A percentile compares a stretch with the other conserved stretches of the same genome.
phyloP scores from a whole-genome alignment of 305 asterid species.

The Solanum hybrid region DNA sequence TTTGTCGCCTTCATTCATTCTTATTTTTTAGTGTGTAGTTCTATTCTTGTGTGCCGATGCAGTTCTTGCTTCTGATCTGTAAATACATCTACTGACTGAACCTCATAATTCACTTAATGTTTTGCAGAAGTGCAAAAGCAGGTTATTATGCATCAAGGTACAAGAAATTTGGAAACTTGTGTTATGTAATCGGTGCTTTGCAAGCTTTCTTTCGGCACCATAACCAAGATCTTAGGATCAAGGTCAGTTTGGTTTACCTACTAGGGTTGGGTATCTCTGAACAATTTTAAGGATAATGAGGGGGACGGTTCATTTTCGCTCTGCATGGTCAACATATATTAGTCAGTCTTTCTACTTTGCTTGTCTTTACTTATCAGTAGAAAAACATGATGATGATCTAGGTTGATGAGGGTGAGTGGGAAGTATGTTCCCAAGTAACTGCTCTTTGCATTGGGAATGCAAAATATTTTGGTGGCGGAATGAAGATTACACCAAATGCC shows the following conservation, averaged over 20 bases:
- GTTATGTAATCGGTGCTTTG: constrained; percentile 83
- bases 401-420: constrained; percentile 85
- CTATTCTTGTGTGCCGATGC: not conserved
- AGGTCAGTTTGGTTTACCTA: constrained; percentile 35
- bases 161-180: constrained; percentile 77
- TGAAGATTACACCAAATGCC: constrained; percentile 80
- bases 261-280: not conserved
- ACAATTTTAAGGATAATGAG: not conserved
- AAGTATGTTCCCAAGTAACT: constrained; percentile 65
- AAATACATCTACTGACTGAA: not conserved
- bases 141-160: constrained; percentile 81
- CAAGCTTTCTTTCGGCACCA: constrained; percentile 72
- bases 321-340: not conserved
- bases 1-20: not conserved
- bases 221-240: constrained; percentile 68
- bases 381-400: constrained; percentile 14
- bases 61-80: not conserved
- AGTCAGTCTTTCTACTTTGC: not conserved
- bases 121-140: constrained; percentile 82
- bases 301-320: not conserved
- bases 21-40: not conserved
- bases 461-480: constrained; percentile 83
- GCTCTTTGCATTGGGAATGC: constrained; percentile 89
- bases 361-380: not conserved
- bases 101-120: not conserved